Evolutionary conservation across 108 stramenopile genomes (phyloP), one percentile per base, ranked within the genome.

Genomic region (Nannochloropsis gaditana): DNA sequence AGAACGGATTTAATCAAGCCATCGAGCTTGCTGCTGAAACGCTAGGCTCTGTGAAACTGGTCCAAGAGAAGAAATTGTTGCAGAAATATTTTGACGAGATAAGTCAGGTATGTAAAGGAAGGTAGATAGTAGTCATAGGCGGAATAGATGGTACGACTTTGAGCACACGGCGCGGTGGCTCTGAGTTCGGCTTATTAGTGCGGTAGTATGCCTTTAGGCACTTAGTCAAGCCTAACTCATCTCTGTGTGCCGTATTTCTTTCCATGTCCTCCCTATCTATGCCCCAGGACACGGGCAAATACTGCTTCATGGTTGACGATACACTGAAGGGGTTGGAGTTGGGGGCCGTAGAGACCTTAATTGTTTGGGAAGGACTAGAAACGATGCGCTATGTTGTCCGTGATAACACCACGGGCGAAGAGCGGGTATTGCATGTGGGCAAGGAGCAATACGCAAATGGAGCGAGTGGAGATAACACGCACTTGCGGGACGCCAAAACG

Each of bases 51-150:
- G 99, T 99, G 87, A 99, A 99, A 91, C 89, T 99, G 79, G 95
- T 99, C 91, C 95, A 97, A 92, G 99, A 99, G 92, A 99, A 99
- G 95, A 95, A 95, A 85, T 86, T 99, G 44, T 90, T 99, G 47
- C 96, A 97, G 89, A 92, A 92, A 80, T 99, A 96, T 91, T 97
- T 99, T 93, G 99, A 99, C 89, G 97, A 99, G 90, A 99, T 99
- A 80, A 92, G 93, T 83, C 95, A 94, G 91, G 80, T 81, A 73
- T 15, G 59, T 73, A n/a, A 15, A 73, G 15, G 8, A n/a, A 2
- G 59, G 59, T 73, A 6, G 4, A 6, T 73, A n/a, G 59, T n/a
- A n/a, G 0, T 31, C 31, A 31, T 31, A 1, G 31, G 31, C 31
- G 31, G 31, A 31, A 31, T 31, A 31, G 31, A 31, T 31, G 31